Percentiles rank a stretch among this genome's conserved stretches.
Evolutionary conservation across 2,329 filamentous ascomycete species (phyloP).

Genomic region (Lithohypha guttulata): DNA sequence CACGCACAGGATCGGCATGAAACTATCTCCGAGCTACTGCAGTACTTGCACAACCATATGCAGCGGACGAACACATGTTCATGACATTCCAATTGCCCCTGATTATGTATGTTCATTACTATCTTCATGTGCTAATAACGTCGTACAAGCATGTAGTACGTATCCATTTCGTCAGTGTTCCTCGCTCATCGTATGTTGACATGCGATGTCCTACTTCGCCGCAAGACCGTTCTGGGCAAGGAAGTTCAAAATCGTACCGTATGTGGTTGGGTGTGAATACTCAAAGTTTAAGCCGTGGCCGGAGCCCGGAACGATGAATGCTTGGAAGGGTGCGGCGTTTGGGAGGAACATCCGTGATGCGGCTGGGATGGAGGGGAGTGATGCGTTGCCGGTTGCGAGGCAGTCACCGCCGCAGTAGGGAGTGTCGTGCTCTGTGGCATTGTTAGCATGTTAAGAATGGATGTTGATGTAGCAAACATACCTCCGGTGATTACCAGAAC

Average conservation of each 20-base stretch:
- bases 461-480: neutral
- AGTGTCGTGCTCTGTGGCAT: slow-evolving; percentile 29
- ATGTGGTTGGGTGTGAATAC: slow-evolving; percentile 32
- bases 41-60: no score
- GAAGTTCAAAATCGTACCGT: slow-evolving; percentile 19
- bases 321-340: slow-evolving; percentile 39
- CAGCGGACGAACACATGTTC: no score
- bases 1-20: no score
- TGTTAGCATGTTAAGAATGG: neutral
- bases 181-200: no score
- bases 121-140: no score
- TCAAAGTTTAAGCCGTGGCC: slow-evolving; percentile 43
- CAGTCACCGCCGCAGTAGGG: slow-evolving; percentile 56
- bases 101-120: no score
- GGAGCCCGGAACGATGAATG: slow-evolving; percentile 44
- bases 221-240: slow-evolving; percentile 3
- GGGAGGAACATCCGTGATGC: slow-evolving; percentile 34
- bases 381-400: slow-evolving; percentile 32
- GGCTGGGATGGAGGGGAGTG: slow-evolving; percentile 35
- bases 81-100: no score
- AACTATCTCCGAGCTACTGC: no score
- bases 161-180: no score
- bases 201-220: no score
- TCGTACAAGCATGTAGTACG: no score
- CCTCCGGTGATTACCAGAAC: slow-evolving; percentile 49